phyloP scores from a whole-genome alignment of 1,284 basidiomycete genomes.

The Trametes polyzona region DNA sequence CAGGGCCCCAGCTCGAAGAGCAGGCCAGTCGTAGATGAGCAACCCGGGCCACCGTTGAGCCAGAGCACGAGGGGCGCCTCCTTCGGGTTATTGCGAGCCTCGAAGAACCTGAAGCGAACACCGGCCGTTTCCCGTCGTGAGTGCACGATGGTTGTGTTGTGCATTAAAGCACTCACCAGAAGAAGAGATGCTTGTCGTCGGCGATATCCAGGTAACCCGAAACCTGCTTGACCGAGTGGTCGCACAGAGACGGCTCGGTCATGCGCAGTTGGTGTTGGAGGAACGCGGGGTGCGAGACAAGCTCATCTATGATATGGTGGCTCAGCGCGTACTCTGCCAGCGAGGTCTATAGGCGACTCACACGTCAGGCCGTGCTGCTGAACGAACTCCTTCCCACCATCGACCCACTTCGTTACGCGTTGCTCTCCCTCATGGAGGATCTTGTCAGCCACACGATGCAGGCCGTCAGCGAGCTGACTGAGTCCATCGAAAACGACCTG shows the following conservation, averaged over 20 bases:
- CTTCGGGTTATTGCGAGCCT: slow-evolving; percentile 43
- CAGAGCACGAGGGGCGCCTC: slow-evolving; percentile 63
- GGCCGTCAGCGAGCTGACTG: slow-evolving; percentile 9
- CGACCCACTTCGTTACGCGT: slow-evolving; percentile 21
- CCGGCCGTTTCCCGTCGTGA: background rate
- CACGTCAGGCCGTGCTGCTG: slow-evolving; percentile 24
- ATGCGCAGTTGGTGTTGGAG: slow-evolving; percentile 45
- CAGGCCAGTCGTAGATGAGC: slow-evolving; percentile 78
- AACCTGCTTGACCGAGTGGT: slow-evolving; percentile 55
- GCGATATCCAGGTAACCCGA: slow-evolving; percentile 66
- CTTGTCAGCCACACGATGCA: slow-evolving; percentile 19
- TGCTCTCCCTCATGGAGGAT: slow-evolving; percentile 15
- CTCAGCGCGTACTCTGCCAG: background rate
- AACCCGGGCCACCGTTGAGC: slow-evolving; percentile 76
- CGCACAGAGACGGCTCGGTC: slow-evolving; percentile 50
- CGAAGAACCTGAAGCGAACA: slow-evolving; percentile 42
- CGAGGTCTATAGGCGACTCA: background rate
- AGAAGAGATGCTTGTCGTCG: slow-evolving; percentile 57
- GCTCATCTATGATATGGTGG: slow-evolving; percentile 21
- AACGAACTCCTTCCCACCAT: slow-evolving; percentile 21
- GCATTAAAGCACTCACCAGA: slow-evolving; percentile 37
- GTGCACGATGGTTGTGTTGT: background rate
- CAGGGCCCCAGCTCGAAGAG: slow-evolving; percentile 91
- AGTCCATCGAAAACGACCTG: slow-evolving; percentile 22
- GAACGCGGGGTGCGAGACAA: slow-evolving; percentile 30